Evolutionary conservation across 495 filamentous ascomycete genomes (phyloP), one percentile per base, ranked within the genome.

Genomic region (Penicillium macrosclerotiorum): DNA sequence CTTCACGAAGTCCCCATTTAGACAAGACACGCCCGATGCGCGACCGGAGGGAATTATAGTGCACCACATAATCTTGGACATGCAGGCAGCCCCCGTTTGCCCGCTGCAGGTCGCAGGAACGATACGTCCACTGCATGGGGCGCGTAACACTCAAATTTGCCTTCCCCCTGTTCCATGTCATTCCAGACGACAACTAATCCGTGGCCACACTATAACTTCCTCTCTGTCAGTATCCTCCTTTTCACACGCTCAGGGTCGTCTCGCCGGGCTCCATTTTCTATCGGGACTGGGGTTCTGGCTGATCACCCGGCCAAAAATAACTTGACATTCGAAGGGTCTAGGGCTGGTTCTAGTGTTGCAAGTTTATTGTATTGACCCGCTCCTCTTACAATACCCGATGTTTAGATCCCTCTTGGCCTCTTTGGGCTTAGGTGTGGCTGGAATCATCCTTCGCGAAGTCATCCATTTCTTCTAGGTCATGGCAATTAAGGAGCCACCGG

Each of bases 311-410:
- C 49, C 49, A 57, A 58, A 60, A 60, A 58, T 57, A 60, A 58
- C 35, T 46, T 57, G 52, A 37, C 19, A n/a, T 27, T 42, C 39
- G 31, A 50, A 48, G 39, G 46, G 49, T 38, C 56, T 59, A 56
- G 49, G 54, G 38, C 50, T 52, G 29, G 35, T 20, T 39, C 55
- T 59, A 57, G 52, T 51, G 55, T 62, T 47, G 46, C 55, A 62
- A 42, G 48, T 56, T 62, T 54, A 62, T 53, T 55, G 58, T 54
- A 49, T 45, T 49, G 19, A 44, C 32, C 47, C 47, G 45, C 43
- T 26, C 16, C 31, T 9, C 46, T 41, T 49, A 31, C 37, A 43
- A 57, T 45, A 51, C 29, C 37, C 27, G 19, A 24, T 31, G 32
- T 37, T 16, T 12, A 32, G 36, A 56, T 56, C 39, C 30, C 16